phyloP scores from a whole-genome alignment of 2,329 filamentous ascomycete species.

The Calonectria leucothoes region DNA sequence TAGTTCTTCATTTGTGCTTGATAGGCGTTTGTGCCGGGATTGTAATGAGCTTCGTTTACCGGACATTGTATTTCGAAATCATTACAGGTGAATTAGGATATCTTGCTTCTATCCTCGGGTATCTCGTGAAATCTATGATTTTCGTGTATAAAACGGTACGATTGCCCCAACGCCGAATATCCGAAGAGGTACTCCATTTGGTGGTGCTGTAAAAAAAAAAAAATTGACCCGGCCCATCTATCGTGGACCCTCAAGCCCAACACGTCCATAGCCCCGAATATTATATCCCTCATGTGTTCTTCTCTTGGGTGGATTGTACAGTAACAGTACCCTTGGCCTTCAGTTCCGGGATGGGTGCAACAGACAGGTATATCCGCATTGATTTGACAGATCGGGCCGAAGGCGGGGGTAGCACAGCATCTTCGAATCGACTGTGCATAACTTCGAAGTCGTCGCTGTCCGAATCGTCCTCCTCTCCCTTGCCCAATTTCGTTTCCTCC shows the following conservation, averaged over 20 bases:
- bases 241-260: not conserved
- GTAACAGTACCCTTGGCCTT: conserved; percentile 59
- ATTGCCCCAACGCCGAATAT: conserved; percentile 21
- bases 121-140: conserved; percentile 28
- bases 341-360: conserved; percentile 65
- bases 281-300: conserved; percentile 22
- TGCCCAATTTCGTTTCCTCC: conserved; percentile 56
- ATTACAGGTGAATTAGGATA: conserved; percentile 28
- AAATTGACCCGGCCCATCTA: not conserved
- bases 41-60: conserved; percentile 27
- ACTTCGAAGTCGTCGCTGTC: conserved; percentile 65
- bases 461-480: conserved; percentile 36
- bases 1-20: conserved; percentile 21
- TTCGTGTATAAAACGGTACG: not conserved
- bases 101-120: conserved; percentile 30
- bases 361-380: conserved; percentile 71
- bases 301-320: conserved; percentile 57
- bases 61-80: conserved; percentile 29
- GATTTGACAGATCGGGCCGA: conserved; percentile 61
- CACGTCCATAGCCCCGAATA: not conserved
- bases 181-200: not conserved
- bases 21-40: conserved; percentile 35
- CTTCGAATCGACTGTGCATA: conserved; percentile 67
- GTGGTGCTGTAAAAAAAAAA: not conserved
- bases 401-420: conserved; percentile 60